Evolutionary conservation across 2,329 filamentous ascomycete genomes (phyloP), one percentile per base, ranked within the genome.

Genomic region (Fusarium brachygibbosum): DNA sequence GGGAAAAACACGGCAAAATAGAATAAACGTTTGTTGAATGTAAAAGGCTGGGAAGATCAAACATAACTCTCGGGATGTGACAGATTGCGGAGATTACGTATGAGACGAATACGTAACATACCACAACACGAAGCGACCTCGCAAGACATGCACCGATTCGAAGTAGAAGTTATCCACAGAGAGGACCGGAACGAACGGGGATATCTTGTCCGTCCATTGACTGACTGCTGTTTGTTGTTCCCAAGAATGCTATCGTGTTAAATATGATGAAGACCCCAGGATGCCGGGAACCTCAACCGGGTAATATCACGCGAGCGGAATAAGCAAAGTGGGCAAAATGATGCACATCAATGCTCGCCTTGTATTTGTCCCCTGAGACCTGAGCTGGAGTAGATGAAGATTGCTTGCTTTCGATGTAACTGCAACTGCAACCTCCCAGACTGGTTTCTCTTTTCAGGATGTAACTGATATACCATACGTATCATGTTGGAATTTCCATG

Each of bases 31-130:
- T n/a, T 17, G 29, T 21, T 40, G 31, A 40, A 23, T 17, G 23
- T 38, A 17, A 13, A 29, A 50, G 34, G 48, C 35, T 29, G 40
- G 51, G 48, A 63, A 45, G 49, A 65, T 55, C 46, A 59, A 41
- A 51, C 48, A 68, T 17, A 51, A 58, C 52, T 46, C 45, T 56
- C 38, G 25, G 38, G 55, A 61, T 34, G 51, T 66, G 54, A 56
- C 56, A 31, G n/a, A 29, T 31, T 42, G 55, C 51, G 66, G 66
- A 69, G 60, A 69, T 69, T 66, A 29, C 66, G 37, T 50, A 35
- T 45, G 52, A 63, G 58, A 44, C 34, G 42, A 40, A 67, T 51
- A 69, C 59, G 66, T 68, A 61, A 65, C 42, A 45, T 45, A 10
- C 7, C 50, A 29, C 50, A 23, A 28, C 34, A 37, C 34, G 48